A percentile compares a stretch with the other conserved stretches of the same genome.
phyloP scores from a whole-genome alignment of 352 stramenopile genomes.

The Globisporangium takayamanum region DNA sequence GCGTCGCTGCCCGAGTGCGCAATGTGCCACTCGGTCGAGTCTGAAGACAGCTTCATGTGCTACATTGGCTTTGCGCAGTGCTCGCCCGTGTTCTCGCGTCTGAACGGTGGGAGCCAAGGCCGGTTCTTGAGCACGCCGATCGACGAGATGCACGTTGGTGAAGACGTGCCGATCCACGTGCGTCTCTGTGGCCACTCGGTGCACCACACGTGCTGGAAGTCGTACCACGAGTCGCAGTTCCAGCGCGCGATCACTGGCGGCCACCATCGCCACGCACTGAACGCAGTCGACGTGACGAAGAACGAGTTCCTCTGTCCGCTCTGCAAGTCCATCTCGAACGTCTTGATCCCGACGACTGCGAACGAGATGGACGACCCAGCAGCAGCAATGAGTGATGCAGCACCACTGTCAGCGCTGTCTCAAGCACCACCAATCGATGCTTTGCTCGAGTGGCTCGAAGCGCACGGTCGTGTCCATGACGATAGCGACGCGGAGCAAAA shows the following conservation, averaged over 20 bases:
- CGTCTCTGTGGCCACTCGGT: slow-evolving; percentile 92
- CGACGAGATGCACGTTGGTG: slow-evolving; percentile 81
- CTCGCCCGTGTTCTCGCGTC: slow-evolving; percentile 60
- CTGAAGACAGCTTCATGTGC: slow-evolving; percentile 80
- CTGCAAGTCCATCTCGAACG: slow-evolving; percentile 97
- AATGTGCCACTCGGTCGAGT: slow-evolving; percentile 81
- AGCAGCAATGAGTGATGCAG: neutral
- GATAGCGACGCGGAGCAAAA: slow-evolving; percentile 25
- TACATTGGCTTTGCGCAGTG: slow-evolving; percentile 84
- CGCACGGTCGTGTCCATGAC: slow-evolving; percentile 13
- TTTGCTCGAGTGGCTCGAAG: slow-evolving; percentile 45
- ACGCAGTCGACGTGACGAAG: slow-evolving; percentile 94
- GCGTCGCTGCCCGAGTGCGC: slow-evolving; percentile 53
- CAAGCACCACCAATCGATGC: slow-evolving; percentile 15
- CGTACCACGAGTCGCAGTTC: slow-evolving; percentile 92
- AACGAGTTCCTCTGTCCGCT: slow-evolving; percentile 96
- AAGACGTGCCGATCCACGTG: slow-evolving; percentile 78
- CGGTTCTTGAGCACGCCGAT: slow-evolving; percentile 66
- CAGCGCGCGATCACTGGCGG: slow-evolving; percentile 90
- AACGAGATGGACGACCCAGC: slow-evolving; percentile 30
- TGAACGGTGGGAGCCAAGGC: slow-evolving; percentile 51
- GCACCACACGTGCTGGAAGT: slow-evolving; percentile 93
- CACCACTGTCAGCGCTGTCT: neutral
- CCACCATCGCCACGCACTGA: slow-evolving; percentile 88
- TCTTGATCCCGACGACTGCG: slow-evolving; percentile 87